Evolutionary conservation across 1,284 basidiomycete species (phyloP).

Genomic region (Earliella scabrosa): DNA sequence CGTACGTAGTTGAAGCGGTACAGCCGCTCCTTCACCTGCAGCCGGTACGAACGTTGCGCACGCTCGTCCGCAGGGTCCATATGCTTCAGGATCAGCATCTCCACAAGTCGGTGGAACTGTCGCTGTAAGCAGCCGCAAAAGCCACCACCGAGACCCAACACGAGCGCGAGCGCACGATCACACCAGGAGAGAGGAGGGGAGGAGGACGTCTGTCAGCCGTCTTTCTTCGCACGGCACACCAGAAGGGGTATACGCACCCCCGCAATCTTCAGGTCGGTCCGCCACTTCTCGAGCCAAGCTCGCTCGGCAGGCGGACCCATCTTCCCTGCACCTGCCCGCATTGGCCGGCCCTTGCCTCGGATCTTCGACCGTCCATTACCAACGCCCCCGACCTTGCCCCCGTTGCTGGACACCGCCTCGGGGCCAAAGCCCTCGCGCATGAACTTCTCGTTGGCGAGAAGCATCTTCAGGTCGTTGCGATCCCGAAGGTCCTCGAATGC

Average conservation of each 20-base stretch:
- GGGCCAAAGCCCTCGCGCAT: slow-evolving; percentile 67
- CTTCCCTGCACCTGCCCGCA: slow-evolving; percentile 67
- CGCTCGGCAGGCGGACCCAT: slow-evolving; percentile 79
- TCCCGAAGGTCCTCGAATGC: slow-evolving; percentile 95
- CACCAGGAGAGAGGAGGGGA: not conserved
- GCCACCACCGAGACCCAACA: slow-evolving; percentile 1
- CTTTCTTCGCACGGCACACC: not conserved
- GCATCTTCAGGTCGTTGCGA: slow-evolving; percentile 85
- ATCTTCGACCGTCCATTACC: slow-evolving; percentile 51
- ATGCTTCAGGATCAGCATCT: slow-evolving; percentile 87
- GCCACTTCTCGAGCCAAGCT: slow-evolving; percentile 81
- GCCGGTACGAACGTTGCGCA: slow-evolving; percentile 67
- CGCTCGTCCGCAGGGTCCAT: slow-evolving; percentile 68
- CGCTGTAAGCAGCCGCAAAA: slow-evolving; percentile 53
- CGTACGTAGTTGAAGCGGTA: slow-evolving; percentile 94
- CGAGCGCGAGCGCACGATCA: not conserved
- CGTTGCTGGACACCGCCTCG: slow-evolving; percentile 44
- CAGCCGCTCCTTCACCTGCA: slow-evolving; percentile 92
- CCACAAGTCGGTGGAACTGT: slow-evolving; percentile 90
- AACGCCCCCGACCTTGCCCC: slow-evolving; percentile 50
- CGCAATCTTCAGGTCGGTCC: slow-evolving; percentile 88
- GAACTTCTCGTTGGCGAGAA: slow-evolving; percentile 70
- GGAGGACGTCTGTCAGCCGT: slow-evolving; percentile 2
- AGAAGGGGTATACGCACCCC: slow-evolving; percentile 54
- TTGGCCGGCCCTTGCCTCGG: slow-evolving; percentile 48